These are phyloP conservation scores for Tylopilus rubrobrunneus DNA, from an alignment of 768 basidiomycete species.

Conservation along the genomic window DNA sequence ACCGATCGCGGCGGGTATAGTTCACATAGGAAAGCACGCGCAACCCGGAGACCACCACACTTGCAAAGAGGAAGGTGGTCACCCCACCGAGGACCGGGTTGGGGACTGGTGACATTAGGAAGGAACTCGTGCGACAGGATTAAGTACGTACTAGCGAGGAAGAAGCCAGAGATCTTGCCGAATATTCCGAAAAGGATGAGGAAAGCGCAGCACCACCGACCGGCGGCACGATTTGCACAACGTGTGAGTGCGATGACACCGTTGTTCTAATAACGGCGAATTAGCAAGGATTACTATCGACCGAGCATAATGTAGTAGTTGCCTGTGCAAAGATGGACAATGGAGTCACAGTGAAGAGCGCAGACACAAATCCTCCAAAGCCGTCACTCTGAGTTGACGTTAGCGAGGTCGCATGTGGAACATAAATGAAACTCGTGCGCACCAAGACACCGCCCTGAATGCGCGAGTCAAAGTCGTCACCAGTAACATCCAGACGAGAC, in stretches of 20 bases:
- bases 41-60: constrained; percentile 65
- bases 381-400: constrained; percentile 56
- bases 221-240: constrained; percentile 77
- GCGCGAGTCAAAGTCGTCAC: constrained; percentile 72
- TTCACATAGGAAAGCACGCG: constrained; percentile 59
- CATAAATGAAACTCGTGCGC: constrained; percentile 7
- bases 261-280: constrained; percentile 50
- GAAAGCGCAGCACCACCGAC: constrained; percentile 76
- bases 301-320: background rate
- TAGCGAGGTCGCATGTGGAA: background rate
- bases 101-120: constrained; percentile 45
- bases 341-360: constrained; percentile 77
- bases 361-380: constrained; percentile 75
- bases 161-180: constrained; percentile 80
- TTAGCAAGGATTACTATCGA: background rate
- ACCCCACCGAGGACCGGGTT: constrained; percentile 81
- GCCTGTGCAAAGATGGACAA: constrained; percentile 75
- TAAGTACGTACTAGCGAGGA: constrained; percentile 58
- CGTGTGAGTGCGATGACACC: constrained; percentile 82
- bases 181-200: constrained; percentile 77
- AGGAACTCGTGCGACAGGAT: background rate
- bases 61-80: constrained; percentile 83
- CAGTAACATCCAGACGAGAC: constrained; percentile 68
- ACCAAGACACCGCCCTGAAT: constrained; percentile 82
- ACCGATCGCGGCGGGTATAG: constrained; percentile 64